Evolutionary conservation across 2,329 filamentous ascomycete species (phyloP), one percentile per base, ranked within the genome.

Genomic region (Xylariaceae sp.): DNA sequence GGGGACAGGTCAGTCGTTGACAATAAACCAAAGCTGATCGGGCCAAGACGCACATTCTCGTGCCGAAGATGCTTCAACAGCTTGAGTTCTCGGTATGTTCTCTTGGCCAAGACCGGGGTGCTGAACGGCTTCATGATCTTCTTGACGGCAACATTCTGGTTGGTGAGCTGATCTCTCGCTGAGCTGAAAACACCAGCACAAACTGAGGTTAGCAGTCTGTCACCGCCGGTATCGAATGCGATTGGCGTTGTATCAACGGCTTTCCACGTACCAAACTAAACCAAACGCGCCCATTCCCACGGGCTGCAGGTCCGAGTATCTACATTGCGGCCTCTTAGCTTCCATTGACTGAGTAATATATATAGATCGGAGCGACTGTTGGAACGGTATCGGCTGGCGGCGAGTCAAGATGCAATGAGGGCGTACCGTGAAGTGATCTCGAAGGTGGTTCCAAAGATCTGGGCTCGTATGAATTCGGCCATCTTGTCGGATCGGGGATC

Each of bases 91-190:
- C 94, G 88, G 76, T 99, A 99, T 67, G 94, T 99, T 73, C 94
- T 86, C 82, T 99, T 99, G 60, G 94, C 94, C 52, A 99, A 82
- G 60, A 99, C 94, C 1, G 94, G 92, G n/a, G 94, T 99, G 82
- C 92, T 97, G 78, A 99, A 99, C 8, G 94, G 94, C 82, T 97
- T 99, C 93, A 99, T 97, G 73, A 99, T 99, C 85, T 99, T 99
- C 85, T 99, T 99, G 74, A 99, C 92, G 61, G 94, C 94, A 63
- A 99, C 94, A 77, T 92, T 92, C 76, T 97, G 92, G 74, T 85
- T 90, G 61, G 94, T 97, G 77, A 99, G 91, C 80, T 97, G 92
- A 76, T 99, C 94, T 78, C 92, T 93, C 60, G 94, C 94, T 65
- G 94, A 97, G 78, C 93, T 97, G 53, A 59, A 61, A 35, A 30